phyloP scores from a whole-genome alignment of 768 basidiomycete genomes.

The Panaeolus cyanescens region DNA sequence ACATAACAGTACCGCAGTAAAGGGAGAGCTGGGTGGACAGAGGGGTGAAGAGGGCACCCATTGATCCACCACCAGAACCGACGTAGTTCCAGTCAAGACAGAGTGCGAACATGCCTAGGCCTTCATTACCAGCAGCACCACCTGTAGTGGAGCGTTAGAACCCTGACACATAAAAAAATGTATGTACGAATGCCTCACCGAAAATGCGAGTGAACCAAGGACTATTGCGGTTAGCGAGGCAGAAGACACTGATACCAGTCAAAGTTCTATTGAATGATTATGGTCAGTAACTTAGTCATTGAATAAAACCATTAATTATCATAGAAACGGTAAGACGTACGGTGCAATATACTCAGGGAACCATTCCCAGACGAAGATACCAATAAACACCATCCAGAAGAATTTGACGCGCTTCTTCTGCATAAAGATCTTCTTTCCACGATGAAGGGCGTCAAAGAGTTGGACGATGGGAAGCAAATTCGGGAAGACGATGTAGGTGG shows the following conservation, averaged over 20 bases:
- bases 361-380: constrained; percentile 59
- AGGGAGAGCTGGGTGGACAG: constrained; percentile 54
- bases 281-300: constrained; percentile 13
- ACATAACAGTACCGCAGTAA: constrained; percentile 50
- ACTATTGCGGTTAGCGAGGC: constrained; percentile 50
- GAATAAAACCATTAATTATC: constrained; percentile 25
- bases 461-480: constrained; percentile 35
- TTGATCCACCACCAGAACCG: constrained; percentile 44
- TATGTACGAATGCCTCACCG: constrained; percentile 31
- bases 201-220: constrained; percentile 56
- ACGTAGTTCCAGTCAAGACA: constrained; percentile 67
- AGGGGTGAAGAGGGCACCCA: constrained; percentile 52
- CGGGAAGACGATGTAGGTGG: constrained; percentile 50
- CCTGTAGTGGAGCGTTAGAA: constrained; percentile 19
- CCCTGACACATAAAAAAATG: not conserved
- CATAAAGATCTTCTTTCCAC: constrained; percentile 39
- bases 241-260: constrained; percentile 64
- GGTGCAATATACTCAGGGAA: constrained; percentile 53
- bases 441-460: constrained; percentile 48
- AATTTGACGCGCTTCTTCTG: constrained; percentile 59
- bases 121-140: constrained; percentile 64
- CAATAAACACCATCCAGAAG: constrained; percentile 55
- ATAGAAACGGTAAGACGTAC: constrained; percentile 24
- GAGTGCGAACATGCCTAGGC: constrained; percentile 58
- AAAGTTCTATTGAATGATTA: constrained; percentile 34